These are phyloP conservation scores for Apiotrichum veenhuisii DNA, from an alignment of 1,284 basidiomycete genomes.

Conservation along the genomic window DNA sequence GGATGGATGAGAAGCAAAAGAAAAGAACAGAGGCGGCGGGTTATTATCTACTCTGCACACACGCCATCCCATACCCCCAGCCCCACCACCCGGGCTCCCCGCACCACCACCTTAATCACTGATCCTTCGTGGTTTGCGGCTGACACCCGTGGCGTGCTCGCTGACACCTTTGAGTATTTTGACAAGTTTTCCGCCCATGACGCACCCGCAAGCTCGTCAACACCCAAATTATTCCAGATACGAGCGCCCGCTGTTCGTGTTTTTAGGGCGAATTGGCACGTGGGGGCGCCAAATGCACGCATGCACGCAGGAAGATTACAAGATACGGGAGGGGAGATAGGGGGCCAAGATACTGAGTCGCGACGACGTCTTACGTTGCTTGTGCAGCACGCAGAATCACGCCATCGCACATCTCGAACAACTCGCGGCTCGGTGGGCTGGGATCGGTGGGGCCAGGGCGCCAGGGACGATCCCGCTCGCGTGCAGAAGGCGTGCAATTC, in stretches of 20 bases:
- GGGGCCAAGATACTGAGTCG: not conserved
- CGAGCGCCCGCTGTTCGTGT: not conserved
- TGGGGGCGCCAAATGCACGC: too few relatives aligned
- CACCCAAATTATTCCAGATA: slow-evolving; percentile 2
- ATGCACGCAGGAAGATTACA: too few relatives aligned
- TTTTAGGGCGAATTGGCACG: not conserved
- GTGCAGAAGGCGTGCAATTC: too few relatives aligned
- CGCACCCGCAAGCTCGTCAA: not conserved
- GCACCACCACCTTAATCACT: not conserved
- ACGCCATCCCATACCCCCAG: not conserved
- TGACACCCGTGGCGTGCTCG: slow-evolving; percentile 1
- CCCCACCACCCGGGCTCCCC: not conserved
- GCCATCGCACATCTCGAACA: not conserved
- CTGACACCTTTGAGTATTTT: too few relatives aligned
- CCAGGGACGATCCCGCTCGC: not conserved
- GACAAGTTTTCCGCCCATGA: too few relatives aligned
- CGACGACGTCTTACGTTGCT: not conserved
- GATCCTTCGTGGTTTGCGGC: not conserved
- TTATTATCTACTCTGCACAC: not conserved
- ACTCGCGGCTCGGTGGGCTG: not conserved
- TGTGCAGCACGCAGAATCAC: not conserved
- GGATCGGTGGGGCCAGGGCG: not conserved
- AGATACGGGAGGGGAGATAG: too few relatives aligned
- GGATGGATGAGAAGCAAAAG: not conserved
- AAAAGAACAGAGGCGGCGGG: not conserved